These are phyloP conservation scores for Ilex paraguariensis DNA, from an alignment of 305 asterid species.

Conservation along the genomic window DNA sequence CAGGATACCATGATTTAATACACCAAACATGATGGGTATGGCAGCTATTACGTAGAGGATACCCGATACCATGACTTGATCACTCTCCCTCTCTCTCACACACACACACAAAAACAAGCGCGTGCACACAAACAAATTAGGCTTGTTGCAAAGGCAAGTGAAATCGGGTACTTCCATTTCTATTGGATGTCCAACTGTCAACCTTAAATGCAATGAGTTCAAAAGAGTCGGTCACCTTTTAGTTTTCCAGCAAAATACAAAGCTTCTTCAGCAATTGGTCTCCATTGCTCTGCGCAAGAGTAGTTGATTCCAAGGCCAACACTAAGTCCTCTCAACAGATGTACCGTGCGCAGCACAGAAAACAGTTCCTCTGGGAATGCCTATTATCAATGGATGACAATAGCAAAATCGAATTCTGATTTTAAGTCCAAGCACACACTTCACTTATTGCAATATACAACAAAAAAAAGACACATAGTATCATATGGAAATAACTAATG, in stretches of 20 bases:
- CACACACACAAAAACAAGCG: too few relatives aligned
- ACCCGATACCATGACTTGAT: too few relatives aligned
- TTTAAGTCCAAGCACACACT: too few relatives aligned
- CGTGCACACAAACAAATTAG: too few relatives aligned
- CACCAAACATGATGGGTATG: too few relatives aligned
- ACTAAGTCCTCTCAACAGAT: constrained; percentile 89
- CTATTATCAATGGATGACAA: constrained; percentile 26
- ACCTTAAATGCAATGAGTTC: neutral
- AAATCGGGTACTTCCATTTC: too few relatives aligned
- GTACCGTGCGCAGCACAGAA: constrained; percentile 94
- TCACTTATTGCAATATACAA: too few relatives aligned
- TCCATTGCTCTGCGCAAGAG: constrained; percentile 97
- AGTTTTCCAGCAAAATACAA: constrained; percentile 69
- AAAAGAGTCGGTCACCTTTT: constrained; percentile 30
- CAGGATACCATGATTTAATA: too few relatives aligned
- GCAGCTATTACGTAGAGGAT: too few relatives aligned
- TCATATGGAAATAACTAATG: neutral
- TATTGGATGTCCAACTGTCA: neutral
- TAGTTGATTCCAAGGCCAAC: constrained; percentile 92
- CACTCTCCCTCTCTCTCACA: too few relatives aligned
- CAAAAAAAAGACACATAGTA: too few relatives aligned
- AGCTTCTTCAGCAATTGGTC: constrained; percentile 94
- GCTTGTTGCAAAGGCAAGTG: too few relatives aligned
- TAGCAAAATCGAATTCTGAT: neutral
- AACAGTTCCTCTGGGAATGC: constrained; percentile 97